Evolutionary conservation across 768 basidiomycete genomes (phyloP).

Genomic region (Panus rudis): DNA sequence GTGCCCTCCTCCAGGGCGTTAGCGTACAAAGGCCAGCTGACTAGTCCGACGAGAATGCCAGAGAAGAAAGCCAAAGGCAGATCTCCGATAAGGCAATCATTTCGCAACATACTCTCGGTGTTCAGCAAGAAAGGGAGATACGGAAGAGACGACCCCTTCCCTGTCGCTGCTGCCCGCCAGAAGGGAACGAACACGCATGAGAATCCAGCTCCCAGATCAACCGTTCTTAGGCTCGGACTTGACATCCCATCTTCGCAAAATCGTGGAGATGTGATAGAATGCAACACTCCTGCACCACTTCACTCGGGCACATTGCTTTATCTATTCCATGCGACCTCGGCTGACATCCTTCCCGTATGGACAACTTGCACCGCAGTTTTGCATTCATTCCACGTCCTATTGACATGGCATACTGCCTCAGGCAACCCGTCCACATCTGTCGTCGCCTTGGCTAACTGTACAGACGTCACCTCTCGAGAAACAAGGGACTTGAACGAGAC

Average conservation of each 20-base stretch:
- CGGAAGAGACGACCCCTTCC: neutral
- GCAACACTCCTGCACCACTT: conserved; percentile 17
- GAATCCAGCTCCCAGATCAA: conserved; percentile 5
- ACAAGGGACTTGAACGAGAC: conserved; percentile 33
- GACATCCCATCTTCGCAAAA: no score
- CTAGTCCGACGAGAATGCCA: conserved; percentile 6
- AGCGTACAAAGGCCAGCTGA: conserved; percentile 1
- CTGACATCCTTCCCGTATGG: conserved; percentile 38
- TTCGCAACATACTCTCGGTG: conserved; percentile 55
- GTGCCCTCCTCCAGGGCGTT: neutral
- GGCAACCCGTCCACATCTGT: conserved; percentile 36
- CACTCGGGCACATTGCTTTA: conserved; percentile 40
- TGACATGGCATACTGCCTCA: conserved; percentile 38
- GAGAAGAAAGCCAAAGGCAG: conserved; percentile 35
- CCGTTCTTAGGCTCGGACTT: neutral
- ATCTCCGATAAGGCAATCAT: conserved; percentile 56
- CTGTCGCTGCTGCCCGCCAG: neutral
- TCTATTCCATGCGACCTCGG: conserved; percentile 29
- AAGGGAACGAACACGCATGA: conserved; percentile 2
- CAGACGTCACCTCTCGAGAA: conserved; percentile 57
- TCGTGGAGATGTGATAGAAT: conserved; percentile 16
- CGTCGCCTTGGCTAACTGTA: conserved; percentile 45
- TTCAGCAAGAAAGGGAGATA: conserved; percentile 39
- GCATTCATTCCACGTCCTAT: conserved; percentile 34
- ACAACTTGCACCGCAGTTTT: conserved; percentile 35